These are phyloP conservation scores for Pisolithus marmoratus DNA, from an alignment of 768 basidiomycete genomes.

Conservation along the genomic window DNA sequence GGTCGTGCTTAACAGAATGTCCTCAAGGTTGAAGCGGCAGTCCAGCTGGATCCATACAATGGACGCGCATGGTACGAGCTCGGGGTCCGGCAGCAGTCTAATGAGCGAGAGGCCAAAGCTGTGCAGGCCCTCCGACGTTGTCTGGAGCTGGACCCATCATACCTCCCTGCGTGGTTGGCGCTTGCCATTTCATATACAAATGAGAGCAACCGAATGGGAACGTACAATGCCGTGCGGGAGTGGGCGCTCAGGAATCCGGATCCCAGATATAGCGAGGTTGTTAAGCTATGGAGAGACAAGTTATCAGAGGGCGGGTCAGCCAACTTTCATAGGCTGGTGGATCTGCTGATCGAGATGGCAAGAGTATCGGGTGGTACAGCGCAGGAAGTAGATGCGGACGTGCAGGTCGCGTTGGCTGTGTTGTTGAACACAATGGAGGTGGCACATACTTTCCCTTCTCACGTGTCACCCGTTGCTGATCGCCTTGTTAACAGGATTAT, in stretches of 20 bases:
- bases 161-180: slow-evolving; percentile 83
- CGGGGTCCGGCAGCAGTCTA: slow-evolving; percentile 96
- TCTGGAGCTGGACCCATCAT: slow-evolving; percentile 71
- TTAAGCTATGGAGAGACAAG: slow-evolving; percentile 12
- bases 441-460: slow-evolving; percentile 9
- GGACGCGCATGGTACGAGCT: slow-evolving; percentile 84
- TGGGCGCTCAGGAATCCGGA: slow-evolving; percentile 69
- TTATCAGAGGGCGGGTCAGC: slow-evolving; percentile 14
- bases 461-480: not conserved
- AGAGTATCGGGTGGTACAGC: slow-evolving; percentile 21
- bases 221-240: slow-evolving; percentile 73
- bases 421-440: slow-evolving; percentile 91
- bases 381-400: slow-evolving; percentile 77
- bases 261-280: slow-evolving; percentile 40
- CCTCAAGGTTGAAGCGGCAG: slow-evolving; percentile 83
- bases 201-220: slow-evolving; percentile 68
- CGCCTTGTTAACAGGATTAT: slow-evolving; percentile 58
- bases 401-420: slow-evolving; percentile 92
- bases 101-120: slow-evolving; percentile 90
- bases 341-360: slow-evolving; percentile 81
- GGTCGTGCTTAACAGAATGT: slow-evolving; percentile 53
- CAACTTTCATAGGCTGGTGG: slow-evolving; percentile 50
- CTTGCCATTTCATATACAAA: slow-evolving; percentile 89
- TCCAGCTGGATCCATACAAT: slow-evolving; percentile 69
- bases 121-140: slow-evolving; percentile 79